Evolutionary conservation across 2,329 filamentous ascomycete species (phyloP), one percentile per base, ranked within the genome.

Genomic region (Fusarium anguioides): DNA sequence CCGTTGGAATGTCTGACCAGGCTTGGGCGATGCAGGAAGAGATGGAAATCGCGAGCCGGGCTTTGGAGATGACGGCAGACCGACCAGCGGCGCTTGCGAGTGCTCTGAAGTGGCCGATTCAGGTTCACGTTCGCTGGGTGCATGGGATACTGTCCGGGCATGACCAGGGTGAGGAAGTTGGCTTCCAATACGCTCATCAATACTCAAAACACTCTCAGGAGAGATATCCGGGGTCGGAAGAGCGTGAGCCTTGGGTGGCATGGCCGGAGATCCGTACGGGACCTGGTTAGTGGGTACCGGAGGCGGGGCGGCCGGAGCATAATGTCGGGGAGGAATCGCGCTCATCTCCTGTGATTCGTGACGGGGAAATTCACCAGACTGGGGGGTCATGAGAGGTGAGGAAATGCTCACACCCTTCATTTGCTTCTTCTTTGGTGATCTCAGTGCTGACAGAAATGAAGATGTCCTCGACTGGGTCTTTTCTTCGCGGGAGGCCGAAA

Each of bases 341-440:
- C 80, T 84, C 81, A 89, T 83, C 74, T 89, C 87, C 68, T 86
- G 84, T 23, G 78, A 79, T 47, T 85, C 82, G 15, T 82, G 77
- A n/a, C 81, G 80, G 3, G 86, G 84, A 67, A 89, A 90, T 4
- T 84, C 86, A 4, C 80, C 83, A 4, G 87, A 87, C 78, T 85
- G 84, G 15, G 88, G 87, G 10, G 87, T 90, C 81, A 88, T 85
- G 69, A 90, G 87, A 48, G 88, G 88, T 2, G 87, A 88, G 14
- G 88, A 90, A 70, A 90, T 90, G 73, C 75, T 84, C 65, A 90
- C 76, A 20, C 80, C 83, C 72, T 82, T 84, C 50, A 80, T 76
- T 63, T 83, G 76, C 76, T 82, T 86, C 77, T 82, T 85, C 65
- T 80, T 81, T 8, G 88, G 87, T 18, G 88, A 90, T 66, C 84